Percentiles rank a stretch among this genome's conserved stretches.
These are phyloP conservation scores for Pseudotsuga menziesii DNA, from an alignment of 75 land plant genomes.

Conservation along the genomic window DNA sequence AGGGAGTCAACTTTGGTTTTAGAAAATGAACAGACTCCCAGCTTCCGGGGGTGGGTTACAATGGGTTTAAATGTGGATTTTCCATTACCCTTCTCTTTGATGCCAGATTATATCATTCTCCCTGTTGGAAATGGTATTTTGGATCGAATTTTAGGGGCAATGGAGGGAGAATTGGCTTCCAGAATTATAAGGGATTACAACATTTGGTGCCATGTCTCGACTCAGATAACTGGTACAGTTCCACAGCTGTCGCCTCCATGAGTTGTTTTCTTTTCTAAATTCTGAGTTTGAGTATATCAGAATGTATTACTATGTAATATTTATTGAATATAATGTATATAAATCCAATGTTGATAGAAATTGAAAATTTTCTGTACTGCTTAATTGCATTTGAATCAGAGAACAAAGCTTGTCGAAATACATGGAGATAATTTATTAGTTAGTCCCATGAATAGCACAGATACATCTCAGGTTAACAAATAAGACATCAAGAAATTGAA, in stretches of 20 bases:
- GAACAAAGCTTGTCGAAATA: not conserved
- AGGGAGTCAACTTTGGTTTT: not conserved
- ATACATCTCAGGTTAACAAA: no score
- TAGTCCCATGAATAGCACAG: no score
- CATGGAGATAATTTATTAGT: not conserved
- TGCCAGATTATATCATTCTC: slow-evolving; percentile 28
- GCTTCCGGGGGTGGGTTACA: slow-evolving; percentile 26
- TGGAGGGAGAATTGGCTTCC: slow-evolving; percentile 32
- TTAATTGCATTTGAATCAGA: not conserved
- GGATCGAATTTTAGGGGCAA: slow-evolving; percentile 40
- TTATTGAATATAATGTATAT: not conserved
- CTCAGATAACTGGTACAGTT: not conserved
- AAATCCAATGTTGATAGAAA: not conserved
- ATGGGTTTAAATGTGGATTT: slow-evolving; percentile 25
- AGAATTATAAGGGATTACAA: slow-evolving; percentile 39
- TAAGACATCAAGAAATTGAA: no score
- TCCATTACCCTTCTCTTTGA: slow-evolving; percentile 38
- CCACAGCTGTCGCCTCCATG: not conserved
- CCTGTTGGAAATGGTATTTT: slow-evolving; percentile 43
- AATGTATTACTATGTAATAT: not conserved
- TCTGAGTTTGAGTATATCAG: not conserved
- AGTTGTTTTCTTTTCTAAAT: not conserved
- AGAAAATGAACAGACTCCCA: not conserved
- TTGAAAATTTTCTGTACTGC: not conserved
- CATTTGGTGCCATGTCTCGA: slow-evolving; percentile 21